Evolutionary conservation across 208 protist species (phyloP), one percentile per base, ranked within the genome.

Genomic region (Acanthamoeba royreba): DNA sequence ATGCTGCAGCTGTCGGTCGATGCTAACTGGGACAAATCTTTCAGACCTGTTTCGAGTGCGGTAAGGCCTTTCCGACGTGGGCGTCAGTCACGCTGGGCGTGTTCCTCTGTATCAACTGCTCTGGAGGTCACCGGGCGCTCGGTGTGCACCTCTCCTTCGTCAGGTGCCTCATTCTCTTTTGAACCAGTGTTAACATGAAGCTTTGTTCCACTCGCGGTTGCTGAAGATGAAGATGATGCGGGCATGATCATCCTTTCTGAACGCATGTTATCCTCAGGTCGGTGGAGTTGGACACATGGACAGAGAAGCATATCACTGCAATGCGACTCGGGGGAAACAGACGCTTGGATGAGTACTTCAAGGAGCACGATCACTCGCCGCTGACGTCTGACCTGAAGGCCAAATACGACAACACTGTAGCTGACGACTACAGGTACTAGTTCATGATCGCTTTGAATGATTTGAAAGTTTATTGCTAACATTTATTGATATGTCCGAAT

Each of bases 21-120:
- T n/a, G n/a, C n/a, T n/a, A n/a, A n/a, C n/a, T n/a, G 55, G 9
- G 55, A 28, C n/a, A 25, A 25, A 35, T 0, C 5, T 42, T 35
- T 8, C 58, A 69, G 58, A 17, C 58, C 9, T 86, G 77, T 45
- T 47, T 55, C 43, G 77, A 86, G n/a, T 93, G 86, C n/a, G 92
- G 61, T 28, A 58, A 46, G 47, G 19, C 42, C 33, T 94, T 83
- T 28, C 96, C 96, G 7, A 81, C 93, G 7, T 97, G 96, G 96
- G 92, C 93, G 35, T 94, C 93, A 1, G 94, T 92, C 17, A 97
- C 97, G 66, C 77, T 97, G 0, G 96, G 96, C 38, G 89, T 97
- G 22, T 90, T 97, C n/a, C 58, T 97, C 33, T 97, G 96, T 58
- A 97, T 97, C 28, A 63, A 69, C 4, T 97, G 96, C 40, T 93